Conservation (phyloP, 2,329 filamentous ascomycete genomes). For the Ceratocystis eucalypticola region DNA sequence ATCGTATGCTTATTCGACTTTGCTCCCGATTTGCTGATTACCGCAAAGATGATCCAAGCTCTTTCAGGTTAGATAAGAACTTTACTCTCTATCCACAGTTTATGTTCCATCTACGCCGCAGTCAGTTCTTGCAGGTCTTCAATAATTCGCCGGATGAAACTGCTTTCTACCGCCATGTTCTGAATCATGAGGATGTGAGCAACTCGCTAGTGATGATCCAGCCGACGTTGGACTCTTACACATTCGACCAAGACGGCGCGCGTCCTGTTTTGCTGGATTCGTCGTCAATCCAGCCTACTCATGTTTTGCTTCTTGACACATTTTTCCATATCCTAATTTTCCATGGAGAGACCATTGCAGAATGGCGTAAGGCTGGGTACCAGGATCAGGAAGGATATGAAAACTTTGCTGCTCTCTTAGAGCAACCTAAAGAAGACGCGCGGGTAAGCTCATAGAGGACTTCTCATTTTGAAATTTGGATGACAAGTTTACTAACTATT, state of each 20-base stretch:
- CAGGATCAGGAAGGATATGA: conserved; percentile 97
- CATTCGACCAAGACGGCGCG: conserved; percentile 85
- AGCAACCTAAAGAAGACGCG: conserved; percentile 92
- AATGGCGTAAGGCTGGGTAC: conserved; percentile 96
- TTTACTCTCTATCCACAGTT: conserved; percentile 98
- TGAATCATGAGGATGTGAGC: conserved; percentile 93
- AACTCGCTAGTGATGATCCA: conserved; percentile 99
- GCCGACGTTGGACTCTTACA: conserved; percentile 92
- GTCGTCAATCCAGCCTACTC: conserved; percentile 86
- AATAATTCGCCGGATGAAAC: conserved; percentile 99
- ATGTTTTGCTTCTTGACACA: conserved; percentile 86
- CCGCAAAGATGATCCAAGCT: conserved; percentile 92
- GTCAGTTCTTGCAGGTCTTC: conserved; percentile 96
- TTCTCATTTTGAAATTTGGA: no score
- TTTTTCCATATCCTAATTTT: conserved; percentile 99
- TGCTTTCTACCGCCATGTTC: conserved; percentile 93
- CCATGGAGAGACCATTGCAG: conserved; percentile 93
- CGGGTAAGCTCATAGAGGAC: conserved; percentile 46
- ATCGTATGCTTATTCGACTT: conserved; percentile 91
- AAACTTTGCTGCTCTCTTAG: conserved; percentile 77
- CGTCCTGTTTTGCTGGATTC: conserved; percentile 92
- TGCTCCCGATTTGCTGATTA: conserved; percentile 97
- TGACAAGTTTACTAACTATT: conserved; percentile 24
- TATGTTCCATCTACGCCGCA: conserved; percentile 96
- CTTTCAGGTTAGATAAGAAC: conserved; percentile 95